A percentile compares a stretch with the other conserved stretches of the same genome.
Conservation (phyloP, 2,329 filamentous ascomycete species). For the Monosporascus sp. region DNA sequence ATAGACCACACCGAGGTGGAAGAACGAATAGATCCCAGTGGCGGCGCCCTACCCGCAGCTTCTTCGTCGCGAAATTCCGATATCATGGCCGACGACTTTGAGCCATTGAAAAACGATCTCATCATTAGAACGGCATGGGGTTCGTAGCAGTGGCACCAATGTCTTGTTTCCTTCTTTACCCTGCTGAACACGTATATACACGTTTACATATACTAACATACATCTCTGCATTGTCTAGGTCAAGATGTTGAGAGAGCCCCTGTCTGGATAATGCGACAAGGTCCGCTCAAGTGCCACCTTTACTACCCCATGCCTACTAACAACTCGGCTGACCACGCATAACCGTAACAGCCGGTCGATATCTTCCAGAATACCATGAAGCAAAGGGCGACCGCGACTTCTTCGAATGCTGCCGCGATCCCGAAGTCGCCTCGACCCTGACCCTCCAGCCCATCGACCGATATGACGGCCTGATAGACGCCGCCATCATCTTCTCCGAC, state of each 20-base stretch:
- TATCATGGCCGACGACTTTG: constrained; percentile 67
- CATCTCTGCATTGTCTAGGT: constrained; percentile 46
- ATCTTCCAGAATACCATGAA: constrained; percentile 96
- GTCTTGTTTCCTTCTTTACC: background rate
- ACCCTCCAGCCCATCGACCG: constrained; percentile 94
- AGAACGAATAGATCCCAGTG: background rate
- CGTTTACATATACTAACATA: constrained; percentile 13
- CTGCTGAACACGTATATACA: background rate
- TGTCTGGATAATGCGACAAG: constrained; percentile 99
- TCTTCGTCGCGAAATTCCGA: constrained; percentile 1
- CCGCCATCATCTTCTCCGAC: constrained; percentile 97
- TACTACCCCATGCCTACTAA: no score
- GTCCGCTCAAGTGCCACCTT: constrained; percentile 40
- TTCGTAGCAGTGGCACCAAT: constrained; percentile 34
- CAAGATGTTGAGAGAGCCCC: constrained; percentile 88
- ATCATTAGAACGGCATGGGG: constrained; percentile 86
- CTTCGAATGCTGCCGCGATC: constrained; percentile 93
- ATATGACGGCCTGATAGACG: constrained; percentile 84
- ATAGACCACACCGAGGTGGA: background rate
- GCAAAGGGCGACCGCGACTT: constrained; percentile 89
- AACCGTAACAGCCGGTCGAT: constrained; percentile 69
- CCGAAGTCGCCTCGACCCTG: constrained; percentile 87
- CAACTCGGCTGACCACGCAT: constrained; percentile 3
- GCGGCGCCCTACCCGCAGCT: no score
- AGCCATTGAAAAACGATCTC: constrained; percentile 86